Conservation (phyloP, 495 filamentous ascomycete species). For the Cudoniella acicularis region DNA sequence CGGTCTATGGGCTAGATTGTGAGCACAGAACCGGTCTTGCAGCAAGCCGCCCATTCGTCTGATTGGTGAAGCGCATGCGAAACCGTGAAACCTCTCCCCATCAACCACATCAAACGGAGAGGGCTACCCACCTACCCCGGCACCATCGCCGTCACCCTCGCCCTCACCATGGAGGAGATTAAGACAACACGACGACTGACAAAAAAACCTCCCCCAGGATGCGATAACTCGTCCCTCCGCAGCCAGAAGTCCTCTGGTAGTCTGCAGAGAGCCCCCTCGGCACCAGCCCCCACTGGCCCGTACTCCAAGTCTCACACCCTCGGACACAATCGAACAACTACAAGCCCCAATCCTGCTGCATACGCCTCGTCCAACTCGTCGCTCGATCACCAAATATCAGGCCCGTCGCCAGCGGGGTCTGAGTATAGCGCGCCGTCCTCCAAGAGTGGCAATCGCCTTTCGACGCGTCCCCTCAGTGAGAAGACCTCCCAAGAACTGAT, state of each 20-base stretch:
- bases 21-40: not conserved
- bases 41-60: not conserved
- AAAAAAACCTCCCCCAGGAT: slow-evolving; percentile 49
- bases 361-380: slow-evolving; percentile 42
- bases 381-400: slow-evolving; percentile 29
- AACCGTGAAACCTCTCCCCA: not conserved
- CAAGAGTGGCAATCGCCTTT: not conserved
- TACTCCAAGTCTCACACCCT: slow-evolving; percentile 42
- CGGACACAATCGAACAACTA: slow-evolving; percentile 30
- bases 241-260: slow-evolving; percentile 53
- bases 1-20: not conserved
- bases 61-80: not conserved
- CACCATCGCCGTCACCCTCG: not conserved
- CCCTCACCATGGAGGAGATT: slow-evolving; percentile 24
- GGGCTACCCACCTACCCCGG: not conserved
- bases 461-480: slow-evolving; percentile 51
- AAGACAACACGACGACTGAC: slow-evolving; percentile 47
- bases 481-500: slow-evolving; percentile 68
- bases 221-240: slow-evolving; percentile 47
- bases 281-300: slow-evolving; percentile 50
- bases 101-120: not conserved
- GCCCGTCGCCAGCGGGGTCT: slow-evolving; percentile 45
- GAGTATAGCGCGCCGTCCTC: slow-evolving; percentile 33
- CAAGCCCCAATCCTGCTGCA: slow-evolving; percentile 32
- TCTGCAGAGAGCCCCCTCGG: slow-evolving; percentile 68